Evolutionary conservation across 345 rosid genomes (phyloP), one percentile per base, ranked within the genome.

Genomic region (Diplotaxis tenuifolia): DNA sequence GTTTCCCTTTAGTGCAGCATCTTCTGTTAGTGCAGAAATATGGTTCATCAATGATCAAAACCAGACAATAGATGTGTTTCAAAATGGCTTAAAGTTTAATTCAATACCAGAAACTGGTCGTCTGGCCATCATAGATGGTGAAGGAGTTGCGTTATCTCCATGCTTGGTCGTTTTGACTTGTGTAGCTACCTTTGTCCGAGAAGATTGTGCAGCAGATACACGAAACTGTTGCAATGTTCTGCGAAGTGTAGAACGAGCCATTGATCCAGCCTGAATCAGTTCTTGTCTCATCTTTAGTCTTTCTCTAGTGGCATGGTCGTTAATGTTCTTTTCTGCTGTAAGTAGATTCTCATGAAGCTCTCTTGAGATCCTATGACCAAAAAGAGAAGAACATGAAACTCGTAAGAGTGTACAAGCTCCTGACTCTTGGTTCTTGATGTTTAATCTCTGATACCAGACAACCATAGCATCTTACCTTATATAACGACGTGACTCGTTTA

Each of bases 161-260:
- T 63, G 29, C 0, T 75, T 72, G 8, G 65, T 77, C 61, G 63
- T 36, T 53, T 77, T 31, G 18, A 60, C 36, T 19, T 58, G 78
- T 25, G 67, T 71, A 65, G 70, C 80, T 76, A 59, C 64, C 75
- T 70, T 47, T 11, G 74, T 68, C 40, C 61, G 83, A 68, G 80
- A 67, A 57, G 79, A 34, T 78, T 83, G 82, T 62, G 61, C 56
- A 68, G 82, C 71, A 47, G 84, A 77, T 56, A 76, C 54, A 36
- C 84, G 96, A 78, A 84, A 79, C 78, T 89, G 87, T 72, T 72
- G 84, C 53, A 76, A 84, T 82, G 80, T 86, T 81, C 85, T 89
- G 81, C 84, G 87, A 74, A 91, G 81, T 20, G 73, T 22, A 40
- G 95, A 89, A 22, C 87, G 87, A 25, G 95, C 85, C 57, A 53